Conservation (phyloP, 805 yeast species). For the Lipomyces yamanashiensis region DNA sequence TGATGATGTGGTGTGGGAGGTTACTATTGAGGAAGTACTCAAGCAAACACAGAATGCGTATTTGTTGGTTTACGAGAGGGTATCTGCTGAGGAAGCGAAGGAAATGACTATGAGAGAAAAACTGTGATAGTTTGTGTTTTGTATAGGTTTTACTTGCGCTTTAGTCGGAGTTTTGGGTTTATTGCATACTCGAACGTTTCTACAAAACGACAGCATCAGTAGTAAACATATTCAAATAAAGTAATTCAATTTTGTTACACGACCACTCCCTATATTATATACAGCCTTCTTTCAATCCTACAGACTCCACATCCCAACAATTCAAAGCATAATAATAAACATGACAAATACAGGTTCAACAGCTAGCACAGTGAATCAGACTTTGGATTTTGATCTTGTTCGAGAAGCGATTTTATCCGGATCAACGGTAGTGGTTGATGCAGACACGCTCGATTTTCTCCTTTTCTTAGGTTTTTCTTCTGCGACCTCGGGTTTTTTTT, state of each 20-base stretch:
- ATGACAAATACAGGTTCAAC: background rate
- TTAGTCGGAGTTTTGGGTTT: background rate
- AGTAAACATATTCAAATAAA: too few species aligned
- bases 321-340: background rate
- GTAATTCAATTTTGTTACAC: too few species aligned
- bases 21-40: conserved; percentile 59
- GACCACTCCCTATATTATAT: too few species aligned
- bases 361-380: background rate
- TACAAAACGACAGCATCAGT: background rate
- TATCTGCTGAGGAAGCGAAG: conserved; percentile 8
- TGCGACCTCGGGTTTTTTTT: too few species aligned
- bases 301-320: background rate
- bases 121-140: conserved; percentile 1
- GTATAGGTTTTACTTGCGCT: background rate
- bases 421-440: too few species aligned
- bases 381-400: too few species aligned
- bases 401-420: too few species aligned
- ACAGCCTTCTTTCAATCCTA: background rate
- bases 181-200: background rate
- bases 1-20: conserved; percentile 73
- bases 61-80: conserved; percentile 75
- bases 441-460: too few species aligned
- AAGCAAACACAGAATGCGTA: conserved; percentile 78
- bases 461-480: too few species aligned
- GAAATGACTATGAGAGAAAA: conserved; percentile 4